Base-by-base conservation (phyloP, 208 protist species). In the Wallacemonas rigidus region DNA sequence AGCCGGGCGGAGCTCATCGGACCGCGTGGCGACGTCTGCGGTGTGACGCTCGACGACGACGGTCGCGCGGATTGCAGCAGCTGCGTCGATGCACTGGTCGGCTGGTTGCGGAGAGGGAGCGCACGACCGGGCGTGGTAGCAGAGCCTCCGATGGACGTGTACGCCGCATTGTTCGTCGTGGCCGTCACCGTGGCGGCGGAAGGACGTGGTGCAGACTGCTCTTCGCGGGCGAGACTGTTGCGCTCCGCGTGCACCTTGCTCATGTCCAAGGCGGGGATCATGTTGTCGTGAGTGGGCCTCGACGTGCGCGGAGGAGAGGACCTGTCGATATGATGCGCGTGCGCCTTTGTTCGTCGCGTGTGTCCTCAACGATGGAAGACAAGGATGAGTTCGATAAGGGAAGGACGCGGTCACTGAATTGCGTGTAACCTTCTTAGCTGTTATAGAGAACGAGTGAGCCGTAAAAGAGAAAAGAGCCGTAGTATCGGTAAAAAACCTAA, bases 221-320 rank as follows among this genome's bases (percentile, higher is more conserved):
- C 50, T n/a, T 44, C 44, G 43, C 76, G 56, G 11, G 44, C 44
- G 43, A 26, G 15, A n/a, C 47, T 71, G 38, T 12, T 47, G 47
- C 60, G 67, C 47, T 12, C 56, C 38, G 68, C 2, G 47, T 69
- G 56, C 15, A 60, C 63, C 6, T 70, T 67, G 65, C 64, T 86
- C 80, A 90, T 82, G 54, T 88, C 80, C 2, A 88, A 64, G 1
- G 44, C 38, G 4, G 82, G 86, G 51, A 90, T 88, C 80, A 87
- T 87, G n/a, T 2, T 48, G 41, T 39, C 39, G 45, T 74, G 38
- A 54, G 17, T 70, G 36, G 3, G 6, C 26, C 43, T 62, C 43
- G 56, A 8, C 14, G 9, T 36, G 11, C 14, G 12, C 8, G 45
- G 45, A 12, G 45, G 1, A 50, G 53, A 58, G 26, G 9, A 36